Evolutionary conservation across 2,329 filamentous ascomycete genomes (phyloP).

Genomic region (Pyrenochaeta sp.): DNA sequence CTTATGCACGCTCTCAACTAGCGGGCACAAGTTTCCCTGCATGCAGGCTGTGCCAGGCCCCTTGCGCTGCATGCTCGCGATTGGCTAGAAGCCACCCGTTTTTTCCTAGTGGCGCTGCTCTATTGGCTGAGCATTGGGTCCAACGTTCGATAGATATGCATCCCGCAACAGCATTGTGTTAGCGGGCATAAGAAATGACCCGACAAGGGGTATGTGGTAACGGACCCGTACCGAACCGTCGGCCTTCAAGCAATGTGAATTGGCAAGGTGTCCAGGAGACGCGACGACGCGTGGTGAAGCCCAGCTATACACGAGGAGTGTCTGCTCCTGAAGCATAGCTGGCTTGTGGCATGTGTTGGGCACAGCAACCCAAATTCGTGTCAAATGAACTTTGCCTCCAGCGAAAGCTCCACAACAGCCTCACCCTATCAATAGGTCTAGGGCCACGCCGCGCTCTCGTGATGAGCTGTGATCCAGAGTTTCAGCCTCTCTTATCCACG

Average conservation of each 20-base stretch:
- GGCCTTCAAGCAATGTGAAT: constrained; percentile 14
- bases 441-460: constrained; percentile 20
- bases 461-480: constrained; percentile 31
- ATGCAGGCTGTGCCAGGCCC: constrained; percentile 30
- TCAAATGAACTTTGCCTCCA: constrained; percentile 20
- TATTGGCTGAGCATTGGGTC: constrained; percentile 33
- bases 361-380: constrained; percentile 16
- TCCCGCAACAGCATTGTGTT: constrained; percentile 32
- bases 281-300: constrained; percentile 31
- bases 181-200: constrained; percentile 37
- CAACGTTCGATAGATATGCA: constrained; percentile 28
- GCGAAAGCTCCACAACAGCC: constrained; percentile 7
- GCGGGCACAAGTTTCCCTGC: constrained; percentile 43
- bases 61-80: constrained; percentile 14
- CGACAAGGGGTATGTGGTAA: constrained; percentile 25
- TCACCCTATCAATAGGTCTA: constrained; percentile 22
- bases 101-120: constrained; percentile 8
- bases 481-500: constrained; percentile 36
- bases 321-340: constrained; percentile 8
- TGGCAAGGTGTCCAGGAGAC: constrained; percentile 22
- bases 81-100: constrained; percentile 21
- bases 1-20: constrained; percentile 43
- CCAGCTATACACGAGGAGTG: constrained; percentile 13
- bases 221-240: constrained; percentile 6
- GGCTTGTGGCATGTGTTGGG: constrained; percentile 8